Base-by-base conservation (phyloP, 2,329 filamentous ascomycete genomes). In the Nigrospora oryzae region DNA sequence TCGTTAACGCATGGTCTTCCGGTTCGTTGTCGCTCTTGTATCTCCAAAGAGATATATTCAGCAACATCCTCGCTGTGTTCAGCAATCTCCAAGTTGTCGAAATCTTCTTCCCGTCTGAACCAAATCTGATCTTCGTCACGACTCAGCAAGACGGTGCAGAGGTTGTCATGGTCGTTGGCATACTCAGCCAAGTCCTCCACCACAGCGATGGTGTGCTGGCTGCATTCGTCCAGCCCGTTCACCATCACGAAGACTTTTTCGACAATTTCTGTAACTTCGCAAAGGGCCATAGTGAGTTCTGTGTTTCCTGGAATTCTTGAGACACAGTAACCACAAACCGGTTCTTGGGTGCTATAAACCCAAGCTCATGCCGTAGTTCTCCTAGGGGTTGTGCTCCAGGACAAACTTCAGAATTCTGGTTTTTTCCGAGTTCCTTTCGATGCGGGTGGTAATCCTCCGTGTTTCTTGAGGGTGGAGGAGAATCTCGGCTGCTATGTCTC, bases 341-440 rank as follows among this genome's bases (percentile, higher is more conserved):
- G 57, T 59, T 12, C 42, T 48, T 5, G 50, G 51, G 36, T 60
- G 56, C 6, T 54, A 49, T 17, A 58, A 38, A 2, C 44, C 48
- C 11, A 51, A 38, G 34, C 51, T 56, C 23, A 40, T 53, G 3
- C 50, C 49, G 28, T 52, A 50, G 36, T 52, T 50, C 13, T 46
- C 38, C 17, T 60, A 55, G 11, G 57, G 57, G 23, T 57, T 58
- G 11, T 38, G 43, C 5, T 42, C 46, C 5, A 58, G 44, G 44
- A 58, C 57, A 34, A 47, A 54, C 10, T 50, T 40, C 6, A 55
- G 17, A 5, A 56, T 36, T 4, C 46, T 36, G 4, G 47, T 36
- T 1, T 50, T 49, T 30, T 51, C 34, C 11, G 19, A 19, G 28
- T 53, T 34, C 7, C 52, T 23, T 8, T 49, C 14, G 11, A 57